Base-by-base conservation (phyloP, 495 filamentous ascomycete species). In the Talaromyces thailandensis region DNA sequence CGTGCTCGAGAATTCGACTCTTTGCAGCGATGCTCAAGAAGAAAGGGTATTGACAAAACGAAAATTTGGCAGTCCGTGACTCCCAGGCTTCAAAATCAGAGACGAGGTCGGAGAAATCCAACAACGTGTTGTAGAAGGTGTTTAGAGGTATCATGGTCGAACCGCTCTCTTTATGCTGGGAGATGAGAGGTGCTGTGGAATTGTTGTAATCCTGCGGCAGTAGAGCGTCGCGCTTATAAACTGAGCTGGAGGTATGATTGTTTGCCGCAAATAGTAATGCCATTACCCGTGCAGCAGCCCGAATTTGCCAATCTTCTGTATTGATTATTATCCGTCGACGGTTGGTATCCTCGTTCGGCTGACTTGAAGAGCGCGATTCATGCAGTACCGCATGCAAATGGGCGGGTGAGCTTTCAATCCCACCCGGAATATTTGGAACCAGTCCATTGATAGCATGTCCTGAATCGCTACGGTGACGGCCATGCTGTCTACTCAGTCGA, bases 11-110 rank as follows among this genome's bases (percentile, higher is more conserved):
- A 63, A 96, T 95, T 66, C 87, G 89, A 63, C 95, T 96, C 74
- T 97, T 97, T 29, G 92, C 88, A 75, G 91, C 92, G 66, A 97
- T 93, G 58, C 91, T 96, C 31, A 97, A 80, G 66, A 96, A 89
- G 73, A 96, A 96, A 3, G 93, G 93, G 68, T 93, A 96, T 68
- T 96, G 91, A 68, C 92, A 97, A 70, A 97, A 96, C 4, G 91
- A 84, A 66, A 97, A 96, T 64, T 84, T 89, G 1, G 83, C 82
- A 53, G 82, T 79, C 65, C 79, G 86, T 16, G 84, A 81, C 71
- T 96, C 93, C 93, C 93, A 97, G 18, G 81, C 79, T 67, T 96
- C 90, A 68, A 94, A 97, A 73, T 97, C 93, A 1, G 86, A 85
- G 62, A 96, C 83, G 2, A 97, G 82, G 68, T 96, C 90, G 2